Base-by-base conservation (phyloP, 2,329 filamentous ascomycete genomes). In the Nothomitra cinnamomea region DNA sequence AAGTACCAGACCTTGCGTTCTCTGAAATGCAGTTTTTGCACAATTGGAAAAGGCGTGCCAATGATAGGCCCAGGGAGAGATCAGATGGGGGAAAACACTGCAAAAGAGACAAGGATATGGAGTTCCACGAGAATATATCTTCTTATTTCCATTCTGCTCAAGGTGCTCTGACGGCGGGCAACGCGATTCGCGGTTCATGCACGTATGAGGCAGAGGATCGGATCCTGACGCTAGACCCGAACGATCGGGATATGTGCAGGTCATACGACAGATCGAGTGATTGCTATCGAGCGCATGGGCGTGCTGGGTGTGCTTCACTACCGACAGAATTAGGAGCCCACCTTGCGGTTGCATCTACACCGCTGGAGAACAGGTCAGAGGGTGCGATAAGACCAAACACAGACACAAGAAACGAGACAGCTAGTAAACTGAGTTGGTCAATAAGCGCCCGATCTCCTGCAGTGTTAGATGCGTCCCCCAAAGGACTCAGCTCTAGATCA, bases 1-100 rank as follows among this genome's bases (percentile, higher is more conserved):
- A 38, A 78, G 77, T 77, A 25, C 63, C 70, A 3, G 75, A 79
- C 56, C 66, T 79, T 17, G 66, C 67, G 1, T 79, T 77, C 57
- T 75, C 75, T 24, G 67, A 73, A 51, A 74, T 77, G 69, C 61
- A 66, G 7, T 72, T 75, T 56, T 63, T 73, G 53, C 55, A 57
- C 35, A 21, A 48, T 5, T 17, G 13, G 21, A 24, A 52, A 41
- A 28, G 15, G 15, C 28, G 12, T 13, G 35, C 50, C 24, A 40
- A 43, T 52, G 36, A 15, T 19, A 52, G 13, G 40, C 49, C 19
- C 32, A 24, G 36, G 12, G 49, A 48, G 19, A 28, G 43, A 28
- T 19, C 36, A 40, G 50, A 52, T 28, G 35, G 40, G 21, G 13
- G n/a, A 19, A 19, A 41, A 41, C n/a, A 12, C 17, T 22, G 35